Evolutionary conservation across 1,284 basidiomycete species (phyloP).

Genomic region (Cystobasidium slooffiae): DNA sequence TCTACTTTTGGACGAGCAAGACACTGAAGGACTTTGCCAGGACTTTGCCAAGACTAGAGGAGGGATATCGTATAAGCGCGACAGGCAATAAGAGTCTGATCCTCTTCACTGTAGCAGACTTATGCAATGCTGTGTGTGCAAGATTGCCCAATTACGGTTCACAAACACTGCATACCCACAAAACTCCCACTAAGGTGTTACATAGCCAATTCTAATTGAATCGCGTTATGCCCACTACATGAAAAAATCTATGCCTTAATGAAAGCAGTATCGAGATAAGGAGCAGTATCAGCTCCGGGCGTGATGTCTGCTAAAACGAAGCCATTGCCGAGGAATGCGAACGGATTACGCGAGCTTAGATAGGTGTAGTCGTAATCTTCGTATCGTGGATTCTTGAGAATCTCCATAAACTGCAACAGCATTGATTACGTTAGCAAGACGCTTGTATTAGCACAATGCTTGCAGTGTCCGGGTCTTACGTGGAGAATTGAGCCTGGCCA

Average conservation of each 20-base stretch:
- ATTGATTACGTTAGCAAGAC: background rate
- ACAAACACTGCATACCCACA: too few relatives aligned
- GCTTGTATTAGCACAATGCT: background rate
- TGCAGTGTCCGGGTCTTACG: background rate
- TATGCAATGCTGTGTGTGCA: too few relatives aligned
- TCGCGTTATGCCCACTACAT: too few relatives aligned
- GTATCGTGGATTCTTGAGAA: conserved; percentile 13
- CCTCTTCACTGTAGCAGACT: too few relatives aligned
- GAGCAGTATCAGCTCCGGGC: conserved; percentile 44
- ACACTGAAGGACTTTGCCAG: too few relatives aligned
- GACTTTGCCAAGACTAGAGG: too few relatives aligned
- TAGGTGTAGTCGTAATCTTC: conserved; percentile 40
- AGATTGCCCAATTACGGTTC: too few relatives aligned
- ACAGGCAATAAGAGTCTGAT: too few relatives aligned
- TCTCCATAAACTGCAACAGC: conserved; percentile 11
- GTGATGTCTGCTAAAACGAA: conserved; percentile 25
- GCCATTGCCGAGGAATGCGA: conserved; percentile 24
- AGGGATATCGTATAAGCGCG: too few relatives aligned
- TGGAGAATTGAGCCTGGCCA: conserved; percentile 26
- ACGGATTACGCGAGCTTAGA: background rate
- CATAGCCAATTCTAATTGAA: too few relatives aligned
- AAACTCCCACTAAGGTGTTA: too few relatives aligned
- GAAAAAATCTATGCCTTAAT: background rate
- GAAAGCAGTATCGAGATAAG: conserved; percentile 29
- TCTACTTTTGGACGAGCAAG: too few relatives aligned